Base-by-base conservation (phyloP, 2,329 filamentous ascomycete genomes). In the Nigrospora sphaerica region DNA sequence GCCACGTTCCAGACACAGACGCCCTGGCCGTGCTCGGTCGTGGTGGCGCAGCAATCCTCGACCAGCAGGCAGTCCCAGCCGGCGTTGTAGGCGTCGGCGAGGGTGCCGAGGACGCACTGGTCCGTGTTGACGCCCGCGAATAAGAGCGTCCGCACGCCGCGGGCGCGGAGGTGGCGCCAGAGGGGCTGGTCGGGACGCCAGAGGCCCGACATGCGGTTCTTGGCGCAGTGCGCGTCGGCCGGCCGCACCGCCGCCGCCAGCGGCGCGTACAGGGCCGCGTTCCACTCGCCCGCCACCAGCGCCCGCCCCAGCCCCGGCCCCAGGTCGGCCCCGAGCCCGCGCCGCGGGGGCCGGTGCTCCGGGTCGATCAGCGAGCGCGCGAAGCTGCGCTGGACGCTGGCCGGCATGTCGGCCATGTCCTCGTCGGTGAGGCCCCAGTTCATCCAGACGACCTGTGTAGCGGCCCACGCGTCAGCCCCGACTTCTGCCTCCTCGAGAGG, bases 81-180 rank as follows among this genome's bases (percentile, higher is more conserved):
- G 49, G 68, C 70, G 52, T 69, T 73, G 52, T 75, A 78, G 3
- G 73, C 75, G 62, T 83, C 77, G 42, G 69, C 65, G 48, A 81
- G 60, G 13, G 75, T 80, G 1, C 75, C 75, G 18, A 73, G 66
- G 9, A 83, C 78, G 55, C 78, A 81, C 56, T 81, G 77, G 60
- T 83, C 78, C 3, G 78, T 80, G 54, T 83, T 82, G 12, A 81
- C 78, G 0, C 79, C 78, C 1, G 74, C 63, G 51, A 82, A 80
- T 17, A 83, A 54, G 39, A 81, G 56, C 6, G 76, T 81, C 39
- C 52, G 69, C 47, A 69, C 70, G 0, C 64, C 63, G 41, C 66
- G 52, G 36, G 59, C 43, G 33, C 38, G 19, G 44, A 80, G 57
- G 35, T 65, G 69, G 35, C 61, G 59, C 45, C 67, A 68, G 39